A percentile compares a stretch with the other conserved stretches of the same genome.
Conservation (phyloP, 495 filamentous ascomycete genomes). For the Letharia lupina region DNA sequence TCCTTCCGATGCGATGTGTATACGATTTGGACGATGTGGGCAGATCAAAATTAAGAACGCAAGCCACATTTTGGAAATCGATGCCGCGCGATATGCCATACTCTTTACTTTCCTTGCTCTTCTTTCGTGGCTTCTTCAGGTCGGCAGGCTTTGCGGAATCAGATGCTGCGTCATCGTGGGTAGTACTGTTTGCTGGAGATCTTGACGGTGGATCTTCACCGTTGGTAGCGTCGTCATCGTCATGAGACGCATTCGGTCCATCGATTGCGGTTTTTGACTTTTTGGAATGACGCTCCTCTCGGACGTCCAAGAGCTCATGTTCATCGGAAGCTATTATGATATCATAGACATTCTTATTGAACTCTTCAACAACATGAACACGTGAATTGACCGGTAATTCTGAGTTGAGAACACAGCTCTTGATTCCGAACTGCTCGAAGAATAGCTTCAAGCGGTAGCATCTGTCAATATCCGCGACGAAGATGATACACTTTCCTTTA, state of each 20-base stretch:
- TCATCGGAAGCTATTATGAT: conserved; percentile 96
- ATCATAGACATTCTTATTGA: conserved; percentile 92
- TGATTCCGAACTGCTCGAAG: conserved; percentile 92
- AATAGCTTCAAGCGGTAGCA: conserved; percentile 93
- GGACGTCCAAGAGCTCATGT: conserved; percentile 57
- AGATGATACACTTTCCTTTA: conserved; percentile 90
- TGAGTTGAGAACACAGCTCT: conserved; percentile 88
- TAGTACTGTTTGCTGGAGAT: conserved; percentile 23
- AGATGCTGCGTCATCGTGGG: conserved; percentile 25
- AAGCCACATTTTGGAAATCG: conserved; percentile 91
- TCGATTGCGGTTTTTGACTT: conserved; percentile 21
- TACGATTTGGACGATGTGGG: conserved; percentile 85
- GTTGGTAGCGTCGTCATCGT: conserved; percentile 21
- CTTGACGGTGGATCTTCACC: conserved; percentile 27
- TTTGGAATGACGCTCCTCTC: conserved; percentile 23
- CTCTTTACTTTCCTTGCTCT: conserved; percentile 60
- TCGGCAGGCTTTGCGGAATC: conserved; percentile 17
- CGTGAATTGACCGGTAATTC: conserved; percentile 89
- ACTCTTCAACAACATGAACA: conserved; percentile 91
- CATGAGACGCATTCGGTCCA: conserved; percentile 15
- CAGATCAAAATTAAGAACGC: conserved; percentile 95
- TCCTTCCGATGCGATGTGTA: conserved; percentile 89
- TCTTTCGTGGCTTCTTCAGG: conserved; percentile 54
- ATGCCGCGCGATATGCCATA: conserved; percentile 90
- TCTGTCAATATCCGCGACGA: conserved; percentile 86